Evolutionary conservation across 2,329 filamentous ascomycete species (phyloP).

Genomic region (Cryphonectria carpinicola): DNA sequence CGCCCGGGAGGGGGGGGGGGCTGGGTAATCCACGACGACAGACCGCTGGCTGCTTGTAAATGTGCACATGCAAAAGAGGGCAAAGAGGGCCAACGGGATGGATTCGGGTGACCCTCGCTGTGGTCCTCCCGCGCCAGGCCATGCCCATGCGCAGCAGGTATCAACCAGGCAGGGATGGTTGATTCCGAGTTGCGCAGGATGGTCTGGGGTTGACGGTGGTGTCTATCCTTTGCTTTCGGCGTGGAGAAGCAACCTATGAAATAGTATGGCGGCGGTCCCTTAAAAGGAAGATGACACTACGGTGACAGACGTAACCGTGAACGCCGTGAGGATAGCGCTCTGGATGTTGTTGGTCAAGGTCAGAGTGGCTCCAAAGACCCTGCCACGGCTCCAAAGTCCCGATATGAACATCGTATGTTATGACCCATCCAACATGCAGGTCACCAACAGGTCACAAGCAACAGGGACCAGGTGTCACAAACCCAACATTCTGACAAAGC

Average conservation of each 20-base stretch:
- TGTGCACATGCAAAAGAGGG: not conserved
- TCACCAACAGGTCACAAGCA: too few relatives aligned
- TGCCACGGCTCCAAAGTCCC: slow-evolving; percentile 4
- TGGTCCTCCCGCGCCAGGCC: not conserved
- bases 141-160: not conserved
- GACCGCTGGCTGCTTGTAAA: slow-evolving; percentile 16
- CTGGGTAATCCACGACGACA: slow-evolving; percentile 5
- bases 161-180: not conserved
- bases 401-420: slow-evolving; percentile 1
- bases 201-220: slow-evolving; percentile 36
- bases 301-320: slow-evolving; percentile 17
- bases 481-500: too few relatives aligned
- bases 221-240: slow-evolving; percentile 29
- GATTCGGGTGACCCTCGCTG: not conserved
- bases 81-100: not conserved
- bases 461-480: too few relatives aligned
- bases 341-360: not conserved
- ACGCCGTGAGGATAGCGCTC: not conserved
- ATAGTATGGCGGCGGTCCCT: slow-evolving; percentile 31
- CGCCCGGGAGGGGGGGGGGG: not conserved
- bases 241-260: slow-evolving; percentile 32
- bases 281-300: slow-evolving; percentile 33
- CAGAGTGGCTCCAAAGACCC: slow-evolving; percentile 12
- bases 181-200: slow-evolving; percentile 10
- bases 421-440: too few relatives aligned